These are phyloP conservation scores for Arabidopsis arenosa DNA, from an alignment of 345 rosid species.

Conservation along the genomic window DNA sequence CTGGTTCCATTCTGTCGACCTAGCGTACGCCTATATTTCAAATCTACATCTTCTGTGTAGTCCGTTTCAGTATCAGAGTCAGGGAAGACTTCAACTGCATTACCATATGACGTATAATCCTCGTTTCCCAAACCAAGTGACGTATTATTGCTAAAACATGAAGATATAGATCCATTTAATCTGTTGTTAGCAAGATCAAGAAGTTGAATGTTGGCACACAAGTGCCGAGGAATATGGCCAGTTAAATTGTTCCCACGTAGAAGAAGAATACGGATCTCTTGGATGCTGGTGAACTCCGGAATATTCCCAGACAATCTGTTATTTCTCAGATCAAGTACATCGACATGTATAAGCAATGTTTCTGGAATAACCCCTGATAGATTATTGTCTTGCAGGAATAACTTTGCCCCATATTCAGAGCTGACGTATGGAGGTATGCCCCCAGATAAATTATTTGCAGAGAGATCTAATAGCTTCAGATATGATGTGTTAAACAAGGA, in stretches of 20 bases:
- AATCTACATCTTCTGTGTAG: too few relatives aligned
- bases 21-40: too few relatives aligned
- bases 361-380: background rate
- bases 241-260: background rate
- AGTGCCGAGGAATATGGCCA: background rate
- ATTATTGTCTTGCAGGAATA: background rate
- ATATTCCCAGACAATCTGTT: background rate
- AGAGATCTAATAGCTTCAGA: background rate
- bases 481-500: rapidly evolving
- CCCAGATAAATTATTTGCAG: background rate
- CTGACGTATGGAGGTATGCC: background rate
- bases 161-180: background rate
- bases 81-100: too few relatives aligned
- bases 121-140: background rate
- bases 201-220: background rate
- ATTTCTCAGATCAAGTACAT: background rate
- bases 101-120: background rate
- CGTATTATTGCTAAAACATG: background rate
- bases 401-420: background rate
- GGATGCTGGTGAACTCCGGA: background rate
- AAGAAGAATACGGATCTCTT: background rate
- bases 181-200: background rate
- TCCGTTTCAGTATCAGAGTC: too few relatives aligned
- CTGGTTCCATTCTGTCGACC: too few relatives aligned
- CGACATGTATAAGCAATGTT: background rate